Conservation (phyloP, 768 basidiomycete genomes). For the Botryobasidium botryosum region DNA sequence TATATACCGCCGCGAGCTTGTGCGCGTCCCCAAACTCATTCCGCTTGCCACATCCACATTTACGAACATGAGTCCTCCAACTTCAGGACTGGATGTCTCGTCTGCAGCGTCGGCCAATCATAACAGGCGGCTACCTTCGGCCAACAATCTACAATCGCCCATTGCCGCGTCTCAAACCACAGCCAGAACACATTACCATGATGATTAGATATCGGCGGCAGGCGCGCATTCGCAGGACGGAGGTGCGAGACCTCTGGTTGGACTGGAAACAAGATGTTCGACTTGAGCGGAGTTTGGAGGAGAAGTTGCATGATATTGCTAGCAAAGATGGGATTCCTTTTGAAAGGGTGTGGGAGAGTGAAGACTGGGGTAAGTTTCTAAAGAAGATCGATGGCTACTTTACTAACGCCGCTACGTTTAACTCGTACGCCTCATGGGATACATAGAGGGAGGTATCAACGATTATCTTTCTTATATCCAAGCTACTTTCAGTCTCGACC, state of each 20-base stretch:
- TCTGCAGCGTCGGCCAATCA: constrained; percentile 41
- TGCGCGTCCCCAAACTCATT: constrained; percentile 19
- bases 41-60: neutral
- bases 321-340: constrained; percentile 7
- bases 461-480: constrained; percentile 20
- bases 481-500: constrained; percentile 25
- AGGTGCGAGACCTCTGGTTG: constrained; percentile 19
- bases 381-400: neutral
- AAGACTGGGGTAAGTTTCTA: constrained; percentile 28
- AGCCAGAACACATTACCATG: constrained; percentile 50
- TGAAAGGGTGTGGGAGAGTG: constrained; percentile 11
- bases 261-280: constrained; percentile 22
- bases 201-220: constrained; percentile 42
- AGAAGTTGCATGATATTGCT: constrained; percentile 5
- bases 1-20: constrained; percentile 34
- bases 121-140: constrained; percentile 56
- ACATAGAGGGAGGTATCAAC: constrained; percentile 25
- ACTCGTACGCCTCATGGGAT: neutral
- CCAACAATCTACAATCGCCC: constrained; percentile 48
- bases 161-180: constrained; percentile 64
- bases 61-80: neutral
- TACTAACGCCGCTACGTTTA: neutral
- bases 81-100: constrained; percentile 37
- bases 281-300: constrained; percentile 27
- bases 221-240: constrained; percentile 31